Base-by-base conservation (phyloP, 2,329 filamentous ascomycete genomes). In the Aulographum hederae region DNA sequence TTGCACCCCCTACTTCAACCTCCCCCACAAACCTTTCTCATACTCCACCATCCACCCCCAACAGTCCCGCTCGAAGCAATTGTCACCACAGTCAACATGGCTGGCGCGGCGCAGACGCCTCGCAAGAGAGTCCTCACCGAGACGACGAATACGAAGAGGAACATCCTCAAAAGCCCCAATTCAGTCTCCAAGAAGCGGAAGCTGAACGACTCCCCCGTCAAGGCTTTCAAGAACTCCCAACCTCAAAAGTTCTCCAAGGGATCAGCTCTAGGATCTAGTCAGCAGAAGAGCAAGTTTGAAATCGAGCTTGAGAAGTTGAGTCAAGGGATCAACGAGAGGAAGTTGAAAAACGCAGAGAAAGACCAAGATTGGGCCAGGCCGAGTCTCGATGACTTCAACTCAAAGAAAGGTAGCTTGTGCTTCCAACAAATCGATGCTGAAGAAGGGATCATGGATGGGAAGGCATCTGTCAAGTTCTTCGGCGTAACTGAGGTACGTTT, bases 361-460 rank as follows among this genome's bases (percentile, higher is more conserved):
- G 86, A 95, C 51, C 89, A 98, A 53, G 68, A 81, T 48, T 98
- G 89, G 91, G 74, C 77, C 29, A 61, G 76, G 32, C 76, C 75
- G 12, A 52, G 55, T 18, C 50, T 81, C 18, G 26, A 60, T 15
- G 59, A 65, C 41, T 78, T 78, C 46, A 60, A 76, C 37, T 64
- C 74, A 6, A 50, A 66, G 32, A 70, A 57, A 21, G 72, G 89
- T 40, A 74, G 59, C 40, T 61, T 98, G n/a, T 73, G 69, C 40
- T 95, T 98, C 48, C 89, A 98, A 57, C 78, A 91, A 47, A 98
- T 98, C 42, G 91, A 98, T 47, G 78, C 73, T 1, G 85, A 95
- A 48, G 86, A 98, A 51, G 86, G 89, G 14, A 78, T 73, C 3
- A 53, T 94, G 2, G 79, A 79, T 30, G 81, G 80, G 14, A 74